phyloP scores from a whole-genome alignment of 176 grass and related monocot genomes.

The Triticum turgidum region DNA sequence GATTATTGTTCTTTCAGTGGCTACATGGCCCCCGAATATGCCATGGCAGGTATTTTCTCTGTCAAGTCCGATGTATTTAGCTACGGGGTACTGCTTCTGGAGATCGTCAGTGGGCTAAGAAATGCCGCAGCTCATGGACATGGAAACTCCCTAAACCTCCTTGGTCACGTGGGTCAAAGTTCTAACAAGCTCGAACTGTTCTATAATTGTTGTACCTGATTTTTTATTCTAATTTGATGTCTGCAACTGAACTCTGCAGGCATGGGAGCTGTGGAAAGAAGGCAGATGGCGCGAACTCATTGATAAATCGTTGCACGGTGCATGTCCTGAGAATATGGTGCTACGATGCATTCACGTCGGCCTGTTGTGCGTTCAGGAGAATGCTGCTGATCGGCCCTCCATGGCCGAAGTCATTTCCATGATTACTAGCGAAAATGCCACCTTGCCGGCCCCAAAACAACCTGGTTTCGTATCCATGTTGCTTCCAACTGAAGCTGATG shows the following conservation, averaged over 20 bases:
- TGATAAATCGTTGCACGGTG: conserved; percentile 25
- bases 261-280: conserved; percentile 63
- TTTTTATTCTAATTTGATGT: background rate
- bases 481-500: conserved; percentile 8
- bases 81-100: conserved; percentile 55
- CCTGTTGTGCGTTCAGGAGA: conserved; percentile 51
- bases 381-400: conserved; percentile 35
- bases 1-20: conserved; percentile 36
- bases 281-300: conserved; percentile 45
- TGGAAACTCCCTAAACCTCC: conserved; percentile 43
- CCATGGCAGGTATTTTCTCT: conserved; percentile 54
- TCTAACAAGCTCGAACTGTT: background rate
- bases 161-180: conserved; percentile 42
- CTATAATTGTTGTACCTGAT: background rate
- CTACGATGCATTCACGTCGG: conserved; percentile 44
- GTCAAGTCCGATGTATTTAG: conserved; percentile 58
- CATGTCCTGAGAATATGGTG: conserved; percentile 26
- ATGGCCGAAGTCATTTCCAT: conserved; percentile 36
- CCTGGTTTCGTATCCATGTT: conserved; percentile 49
- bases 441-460: conserved; percentile 38
- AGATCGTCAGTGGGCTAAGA: conserved; percentile 52
- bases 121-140: conserved; percentile 38
- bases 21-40: conserved; percentile 70
- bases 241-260: conserved; percentile 35
- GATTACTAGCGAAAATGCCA: conserved; percentile 30